Percentiles rank a stretch among this genome's conserved stretches.
Conservation (phyloP, 192 early-diverging fungal genomes). For the Lobosporangium transversale region DNA sequence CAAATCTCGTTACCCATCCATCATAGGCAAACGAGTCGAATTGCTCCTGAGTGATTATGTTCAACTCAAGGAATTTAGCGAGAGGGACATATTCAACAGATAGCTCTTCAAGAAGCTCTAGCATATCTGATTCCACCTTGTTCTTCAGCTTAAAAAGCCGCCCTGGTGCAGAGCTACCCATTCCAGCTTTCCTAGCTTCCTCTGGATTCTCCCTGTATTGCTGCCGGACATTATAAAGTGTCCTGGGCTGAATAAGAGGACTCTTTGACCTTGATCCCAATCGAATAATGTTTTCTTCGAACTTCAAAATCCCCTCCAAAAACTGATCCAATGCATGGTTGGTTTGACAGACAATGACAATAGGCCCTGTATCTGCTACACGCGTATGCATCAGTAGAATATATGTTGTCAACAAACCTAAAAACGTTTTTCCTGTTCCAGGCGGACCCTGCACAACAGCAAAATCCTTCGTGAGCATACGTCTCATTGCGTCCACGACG, state of each 20-base stretch:
- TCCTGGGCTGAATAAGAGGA: constrained; percentile 28
- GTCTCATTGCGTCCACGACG: constrained; percentile 57
- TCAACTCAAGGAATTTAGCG: constrained; percentile 34
- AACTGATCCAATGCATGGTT: constrained; percentile 65
- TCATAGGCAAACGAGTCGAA: constrained; percentile 52
- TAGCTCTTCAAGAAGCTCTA: constrained; percentile 46
- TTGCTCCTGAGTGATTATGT: constrained; percentile 45
- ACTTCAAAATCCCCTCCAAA: constrained; percentile 54
- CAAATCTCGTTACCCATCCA: constrained; percentile 44
- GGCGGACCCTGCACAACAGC: constrained; percentile 68
- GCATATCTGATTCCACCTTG: constrained; percentile 44
- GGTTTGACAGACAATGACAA: constrained; percentile 66
- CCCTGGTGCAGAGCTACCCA: neutral
- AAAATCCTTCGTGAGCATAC: constrained; percentile 56
- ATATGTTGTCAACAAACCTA: constrained; percentile 58
- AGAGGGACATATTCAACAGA: constrained; percentile 57
- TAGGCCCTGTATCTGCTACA: constrained; percentile 33
- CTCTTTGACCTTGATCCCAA: constrained; percentile 63
- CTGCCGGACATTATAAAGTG: constrained; percentile 54
- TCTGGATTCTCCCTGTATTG: constrained; percentile 21
- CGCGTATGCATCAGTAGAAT: constrained; percentile 56
- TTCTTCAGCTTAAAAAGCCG: constrained; percentile 39
- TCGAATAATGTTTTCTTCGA: constrained; percentile 58
- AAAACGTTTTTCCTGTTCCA: constrained; percentile 69
- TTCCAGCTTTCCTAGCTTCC: constrained; percentile 11